Percentiles rank a stretch among this genome's conserved stretches.
Conservation (phyloP, 2,329 filamentous ascomycete species). For the Colletotrichum spinosum region DNA sequence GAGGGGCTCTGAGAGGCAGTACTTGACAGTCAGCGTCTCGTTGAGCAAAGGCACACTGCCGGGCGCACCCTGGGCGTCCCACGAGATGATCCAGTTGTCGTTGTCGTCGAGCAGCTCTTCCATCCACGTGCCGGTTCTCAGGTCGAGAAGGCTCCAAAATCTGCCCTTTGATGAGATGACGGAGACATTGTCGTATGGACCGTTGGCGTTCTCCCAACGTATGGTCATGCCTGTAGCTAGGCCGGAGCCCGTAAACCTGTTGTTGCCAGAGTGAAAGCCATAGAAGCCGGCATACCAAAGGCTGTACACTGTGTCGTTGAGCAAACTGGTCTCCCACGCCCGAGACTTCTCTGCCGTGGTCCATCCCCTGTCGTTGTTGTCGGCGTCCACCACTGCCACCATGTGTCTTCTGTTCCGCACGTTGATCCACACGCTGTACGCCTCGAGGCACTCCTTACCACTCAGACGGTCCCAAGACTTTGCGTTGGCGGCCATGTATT, state of each 20-base stretch:
- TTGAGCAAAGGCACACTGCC: not conserved
- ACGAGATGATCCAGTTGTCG: conserved; percentile 4
- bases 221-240: not conserved
- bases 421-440: not conserved
- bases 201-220: not conserved
- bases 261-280: not conserved
- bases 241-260: not conserved
- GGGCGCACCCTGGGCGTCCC: not conserved
- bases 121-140: not conserved
- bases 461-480: conserved; percentile 3
- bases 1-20: conserved; percentile 17
- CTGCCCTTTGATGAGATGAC: not conserved
- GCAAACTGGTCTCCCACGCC: not conserved
- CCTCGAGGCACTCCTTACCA: not conserved
- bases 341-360: not conserved
- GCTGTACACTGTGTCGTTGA: not conserved
- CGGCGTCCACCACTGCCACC: not conserved
- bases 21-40: conserved; percentile 9
- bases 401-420: conserved; percentile 3
- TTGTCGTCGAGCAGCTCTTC: not conserved
- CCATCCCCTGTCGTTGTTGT: not conserved
- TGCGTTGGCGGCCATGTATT: conserved; percentile 5
- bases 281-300: conserved; percentile 12
- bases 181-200: not conserved
- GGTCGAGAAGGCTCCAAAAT: not conserved